A percentile compares a stretch with the other conserved stretches of the same genome.
phyloP scores from a whole-genome alignment of 2,329 filamentous ascomycete species.

The Ophiostoma australiae region DNA sequence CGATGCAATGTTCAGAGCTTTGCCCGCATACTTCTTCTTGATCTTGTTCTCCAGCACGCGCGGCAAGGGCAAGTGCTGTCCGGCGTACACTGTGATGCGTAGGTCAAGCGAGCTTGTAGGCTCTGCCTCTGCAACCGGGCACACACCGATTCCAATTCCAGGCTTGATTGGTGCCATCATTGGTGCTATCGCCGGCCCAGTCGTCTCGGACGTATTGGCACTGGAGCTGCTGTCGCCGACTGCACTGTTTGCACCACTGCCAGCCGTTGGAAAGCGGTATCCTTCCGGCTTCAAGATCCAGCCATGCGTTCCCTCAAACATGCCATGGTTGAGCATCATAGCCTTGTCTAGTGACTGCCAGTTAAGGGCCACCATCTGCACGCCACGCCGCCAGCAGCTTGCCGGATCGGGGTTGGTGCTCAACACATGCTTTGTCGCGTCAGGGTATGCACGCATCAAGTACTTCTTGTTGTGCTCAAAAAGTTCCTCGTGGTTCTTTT shows the following conservation, averaged over 20 bases:
- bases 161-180: not conserved
- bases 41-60: slow-evolving; percentile 31
- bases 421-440: slow-evolving; percentile 62
- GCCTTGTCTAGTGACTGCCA: slow-evolving; percentile 94
- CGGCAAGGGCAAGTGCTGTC: slow-evolving; percentile 65
- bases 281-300: slow-evolving; percentile 81
- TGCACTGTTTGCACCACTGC: slow-evolving; percentile 31
- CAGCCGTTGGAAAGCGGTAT: slow-evolving; percentile 51
- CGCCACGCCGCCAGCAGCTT: slow-evolving; percentile 84
- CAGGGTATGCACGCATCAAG: slow-evolving; percentile 89
- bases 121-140: slow-evolving; percentile 43
- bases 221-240: slow-evolving; percentile 32
- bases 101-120: slow-evolving; percentile 57
- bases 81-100: slow-evolving; percentile 67
- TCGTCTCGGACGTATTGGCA: slow-evolving; percentile 22
- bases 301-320: slow-evolving; percentile 83
- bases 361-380: slow-evolving; percentile 97
- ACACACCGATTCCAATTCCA: slow-evolving; percentile 24
- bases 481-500: slow-evolving; percentile 65
- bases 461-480: slow-evolving; percentile 82
- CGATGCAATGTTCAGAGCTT: slow-evolving; percentile 28
- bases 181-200: not conserved
- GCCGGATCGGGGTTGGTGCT: slow-evolving; percentile 95
- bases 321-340: slow-evolving; percentile 95
- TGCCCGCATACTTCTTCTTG: slow-evolving; percentile 14